Base-by-base conservation (phyloP, 768 basidiomycete species). In the Leucosporidium scottii region DNA sequence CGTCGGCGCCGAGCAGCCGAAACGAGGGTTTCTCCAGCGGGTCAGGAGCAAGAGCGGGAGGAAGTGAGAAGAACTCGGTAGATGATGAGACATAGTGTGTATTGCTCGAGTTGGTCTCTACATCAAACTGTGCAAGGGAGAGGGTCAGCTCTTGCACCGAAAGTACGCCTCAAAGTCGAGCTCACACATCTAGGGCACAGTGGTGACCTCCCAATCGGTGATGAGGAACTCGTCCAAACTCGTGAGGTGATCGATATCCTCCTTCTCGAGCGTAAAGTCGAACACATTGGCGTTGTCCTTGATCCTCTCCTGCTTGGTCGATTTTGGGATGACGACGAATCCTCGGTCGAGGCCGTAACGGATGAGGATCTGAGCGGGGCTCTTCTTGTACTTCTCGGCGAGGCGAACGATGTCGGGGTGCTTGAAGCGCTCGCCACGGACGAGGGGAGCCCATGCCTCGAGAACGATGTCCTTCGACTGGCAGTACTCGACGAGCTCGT, bases 281-380 rank as follows among this genome's bases (percentile, higher is more conserved):
- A 80, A 83, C 25, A 83, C 75, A 25, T 81, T 73, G 6, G 79
- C 74, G 74, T 83, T 83, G 44, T 78, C 77, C 23, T 72, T 65
- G 64, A 83, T 81, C 10, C 82, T 76, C 20, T 77, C 73, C 62
- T 79, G 73, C 39, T 76, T 76, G 18, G 79, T 79, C 20, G 80
- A 80, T 72, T 83, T 83, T 44, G 82, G 82, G 60, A 83, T 81
- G 54, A 80, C 75, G 64, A 81, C 73, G 74, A 78, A 81, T 28
- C 70, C 70, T 81, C 88, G 87, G 77, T 92, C 88, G n/a, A 92
- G 78, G 17, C 85, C 86, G 90, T 92, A 96, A 28, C 93, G 84
- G 34, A 90, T 79, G 49, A 89, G 79, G 58, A 90, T 79, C 74
- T 96, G 93, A 23, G 91, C 80, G 1, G 75, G 73, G 21, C 57